phyloP scores from a whole-genome alignment of 305 asterid species.

The Fraxinus greggii region DNA sequence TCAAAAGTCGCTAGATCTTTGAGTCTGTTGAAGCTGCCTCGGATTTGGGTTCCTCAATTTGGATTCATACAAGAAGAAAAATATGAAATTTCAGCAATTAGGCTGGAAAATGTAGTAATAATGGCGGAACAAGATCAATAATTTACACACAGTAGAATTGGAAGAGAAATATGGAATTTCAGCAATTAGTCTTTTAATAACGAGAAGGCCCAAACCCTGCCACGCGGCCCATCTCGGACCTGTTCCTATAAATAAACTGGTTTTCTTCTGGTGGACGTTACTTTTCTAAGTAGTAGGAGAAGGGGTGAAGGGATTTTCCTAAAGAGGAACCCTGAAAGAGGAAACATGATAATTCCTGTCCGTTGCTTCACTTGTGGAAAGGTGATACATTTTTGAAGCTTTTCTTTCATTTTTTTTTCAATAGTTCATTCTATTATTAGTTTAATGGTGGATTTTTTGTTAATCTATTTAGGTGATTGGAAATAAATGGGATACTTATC shows the following conservation, averaged over 20 bases:
- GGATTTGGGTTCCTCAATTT: not conserved
- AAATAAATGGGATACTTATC: constrained; percentile 84
- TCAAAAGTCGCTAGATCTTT: not conserved
- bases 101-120: too few relatives aligned
- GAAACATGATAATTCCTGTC: constrained; percentile 68
- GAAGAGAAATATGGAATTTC: not conserved
- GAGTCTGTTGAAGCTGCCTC: not conserved
- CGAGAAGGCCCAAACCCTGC: not conserved
- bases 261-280: not conserved
- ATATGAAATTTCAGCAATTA: not conserved
- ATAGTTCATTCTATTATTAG: not conserved
- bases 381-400: constrained; percentile 29
- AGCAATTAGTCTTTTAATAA: not conserved
- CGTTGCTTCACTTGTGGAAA: constrained; percentile 85
- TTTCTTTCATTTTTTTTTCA: not conserved
- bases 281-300: not conserved
- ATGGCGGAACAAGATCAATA: too few relatives aligned
- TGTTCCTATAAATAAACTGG: not conserved
- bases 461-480: constrained; percentile 65
- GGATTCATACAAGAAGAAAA: not conserved
- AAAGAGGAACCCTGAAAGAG: constrained; percentile 12
- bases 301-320: not conserved
- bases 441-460: not conserved
- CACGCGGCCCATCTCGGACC: not conserved
- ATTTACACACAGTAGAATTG: not conserved